phyloP scores from a whole-genome alignment of 306 rosid genomes.

The Glycyrrhiza uralensis region DNA sequence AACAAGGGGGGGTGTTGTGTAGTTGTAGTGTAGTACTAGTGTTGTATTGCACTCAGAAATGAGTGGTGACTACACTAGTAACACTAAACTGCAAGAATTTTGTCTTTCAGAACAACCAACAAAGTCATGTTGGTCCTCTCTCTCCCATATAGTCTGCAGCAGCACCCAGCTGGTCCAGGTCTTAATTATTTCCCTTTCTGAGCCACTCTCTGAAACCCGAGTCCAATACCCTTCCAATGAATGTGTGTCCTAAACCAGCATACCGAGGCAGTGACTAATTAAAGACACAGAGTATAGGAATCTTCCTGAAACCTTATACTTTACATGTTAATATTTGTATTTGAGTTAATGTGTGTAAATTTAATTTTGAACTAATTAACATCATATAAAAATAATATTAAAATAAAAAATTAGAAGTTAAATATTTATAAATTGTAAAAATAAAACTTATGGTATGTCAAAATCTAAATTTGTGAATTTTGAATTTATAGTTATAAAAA shows the following conservation, averaged over 20 bases:
- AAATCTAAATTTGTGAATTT: too few species aligned
- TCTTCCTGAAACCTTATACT: conserved; percentile 45
- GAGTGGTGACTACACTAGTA: conserved; percentile 39
- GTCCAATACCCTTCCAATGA: conserved; percentile 23
- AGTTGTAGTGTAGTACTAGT: too few species aligned
- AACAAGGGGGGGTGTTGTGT: conserved; percentile 29
- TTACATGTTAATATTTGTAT: too few species aligned
- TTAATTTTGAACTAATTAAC: too few species aligned
- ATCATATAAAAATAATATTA: too few species aligned
- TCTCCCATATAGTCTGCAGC: conserved; percentile 61
- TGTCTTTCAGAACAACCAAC: conserved; percentile 70
- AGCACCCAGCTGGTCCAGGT: conserved; percentile 62
- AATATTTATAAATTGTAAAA: too few species aligned
- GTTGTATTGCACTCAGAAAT: conserved; percentile 16
- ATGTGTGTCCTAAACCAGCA: conserved; percentile 30
- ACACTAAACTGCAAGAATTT: conserved; percentile 16
- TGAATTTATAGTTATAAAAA: too few species aligned
- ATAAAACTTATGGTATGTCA: too few species aligned
- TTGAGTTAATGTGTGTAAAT: too few species aligned
- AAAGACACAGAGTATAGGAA: conserved; percentile 15
- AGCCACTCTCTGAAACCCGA: conserved; percentile 42
- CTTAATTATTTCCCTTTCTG: conserved; percentile 61
- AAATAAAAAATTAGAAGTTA: too few species aligned
- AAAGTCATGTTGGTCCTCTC: conserved; percentile 75
- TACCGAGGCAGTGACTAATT: conserved; percentile 2